Evolutionary conservation across 371 early-diverging fungal genomes (phyloP), one percentile per base, ranked within the genome.

Genomic region (Rhizopus stolonifer): DNA sequence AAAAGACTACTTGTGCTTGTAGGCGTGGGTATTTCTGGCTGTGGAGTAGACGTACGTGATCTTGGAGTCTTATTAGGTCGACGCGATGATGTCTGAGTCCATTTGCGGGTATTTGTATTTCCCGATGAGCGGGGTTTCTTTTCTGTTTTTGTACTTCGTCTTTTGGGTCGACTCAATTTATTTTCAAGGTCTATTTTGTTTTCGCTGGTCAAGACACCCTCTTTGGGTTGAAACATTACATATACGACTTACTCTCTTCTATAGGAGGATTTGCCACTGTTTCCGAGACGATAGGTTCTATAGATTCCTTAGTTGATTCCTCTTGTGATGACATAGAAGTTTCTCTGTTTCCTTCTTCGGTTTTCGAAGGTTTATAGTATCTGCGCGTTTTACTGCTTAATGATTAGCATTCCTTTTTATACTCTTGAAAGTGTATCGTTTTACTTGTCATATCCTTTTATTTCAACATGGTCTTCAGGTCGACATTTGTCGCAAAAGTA

Each of bases 401-500:
- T 14, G 14, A 15, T 18, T 15, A 18, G 14, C 14, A 2, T 36
- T n/a, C n/a, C n/a, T n/a, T n/a, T 15, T 36, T n/a, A n/a, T 36
- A n/a, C 6, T n/a, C 36, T 11, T 11, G n/a, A 36, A 36, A 1
- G 15, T 6, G 6, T 9, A n/a, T 6, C 36, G 11, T 9, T 6
- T 15, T 42, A 42, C 42, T 42, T 42, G 42, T 42, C 42, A 40
- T 52, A 55, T 33, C 56, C 60, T 33, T 59, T 64, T 17, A 54
- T 49, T 52, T 62, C 59, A 8, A 66, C 23, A 39, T 57, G 61
- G 19, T 52, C 61, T 45, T 52, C 52, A 29, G 53, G 66, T 55
- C 70, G 75, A 72, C 93, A 92, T 31, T 77, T 73, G 47, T 93
- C 93, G 62, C 93, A 93, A 64, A 81, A 92, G 72, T 93, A 93